Evolutionary conservation across 177 flowering plant species (phyloP).

Genomic region (Vitis hybrid): DNA sequence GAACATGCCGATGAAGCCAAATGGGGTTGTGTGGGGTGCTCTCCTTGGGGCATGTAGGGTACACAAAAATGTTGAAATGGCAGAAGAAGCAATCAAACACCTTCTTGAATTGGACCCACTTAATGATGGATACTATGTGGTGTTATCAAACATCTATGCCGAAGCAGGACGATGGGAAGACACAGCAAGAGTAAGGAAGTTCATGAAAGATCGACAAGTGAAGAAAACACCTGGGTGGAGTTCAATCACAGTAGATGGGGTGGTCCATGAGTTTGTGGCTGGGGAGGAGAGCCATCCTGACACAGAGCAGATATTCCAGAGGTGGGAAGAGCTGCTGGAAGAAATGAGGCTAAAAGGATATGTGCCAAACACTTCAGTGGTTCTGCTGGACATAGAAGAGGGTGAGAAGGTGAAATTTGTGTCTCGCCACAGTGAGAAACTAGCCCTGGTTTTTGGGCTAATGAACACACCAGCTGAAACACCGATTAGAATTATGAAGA

Average conservation of each 20-base stretch:
- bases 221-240: slow-evolving; percentile 63
- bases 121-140: slow-evolving; percentile 64
- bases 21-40: slow-evolving; percentile 72
- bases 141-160: slow-evolving; percentile 62
- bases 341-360: slow-evolving; percentile 52
- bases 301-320: slow-evolving; percentile 34
- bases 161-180: slow-evolving; percentile 62
- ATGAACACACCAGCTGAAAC: slow-evolving; percentile 39
- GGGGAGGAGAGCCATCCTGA: slow-evolving; percentile 61
- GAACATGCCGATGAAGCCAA: slow-evolving; percentile 61
- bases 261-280: slow-evolving; percentile 56
- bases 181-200: slow-evolving; percentile 42
- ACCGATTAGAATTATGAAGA: slow-evolving; percentile 64
- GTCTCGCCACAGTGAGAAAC: slow-evolving; percentile 62
- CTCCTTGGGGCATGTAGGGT: slow-evolving; percentile 72
- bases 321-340: slow-evolving; percentile 42
- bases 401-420: slow-evolving; percentile 46
- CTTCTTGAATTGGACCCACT: slow-evolving; percentile 52
- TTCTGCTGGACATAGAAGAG: slow-evolving; percentile 57
- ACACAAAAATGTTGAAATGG: slow-evolving; percentile 55
- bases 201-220: slow-evolving; percentile 49
- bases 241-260: slow-evolving; percentile 41
- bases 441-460: slow-evolving; percentile 56
- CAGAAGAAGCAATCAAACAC: slow-evolving; percentile 58
- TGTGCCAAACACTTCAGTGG: slow-evolving; percentile 54